These are phyloP conservation scores for Boletus subparvulus DNA, from an alignment of 768 basidiomycete species.

Conservation along the genomic window DNA sequence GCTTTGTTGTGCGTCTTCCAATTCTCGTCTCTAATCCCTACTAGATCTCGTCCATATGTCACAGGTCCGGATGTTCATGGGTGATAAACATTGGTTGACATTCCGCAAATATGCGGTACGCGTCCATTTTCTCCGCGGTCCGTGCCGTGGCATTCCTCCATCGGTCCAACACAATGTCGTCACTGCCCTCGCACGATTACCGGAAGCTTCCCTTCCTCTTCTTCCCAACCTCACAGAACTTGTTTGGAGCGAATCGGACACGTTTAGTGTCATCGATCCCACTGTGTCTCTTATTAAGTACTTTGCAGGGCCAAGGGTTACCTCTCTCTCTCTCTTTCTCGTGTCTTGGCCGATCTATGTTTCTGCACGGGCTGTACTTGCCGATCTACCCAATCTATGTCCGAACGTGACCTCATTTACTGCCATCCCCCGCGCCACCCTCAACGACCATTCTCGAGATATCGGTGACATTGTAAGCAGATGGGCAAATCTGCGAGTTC, in stretches of 20 bases:
- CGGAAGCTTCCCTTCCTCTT: conserved; percentile 11
- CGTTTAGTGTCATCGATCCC: neutral
- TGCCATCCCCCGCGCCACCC: conserved; percentile 3
- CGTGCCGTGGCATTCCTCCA: conserved; percentile 4
- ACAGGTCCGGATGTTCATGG: conserved; percentile 11
- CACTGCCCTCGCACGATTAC: conserved; percentile 5
- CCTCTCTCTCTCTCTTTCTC: conserved; percentile 1
- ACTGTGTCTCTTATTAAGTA: conserved; percentile 11
- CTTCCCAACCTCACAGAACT: conserved; percentile 18
- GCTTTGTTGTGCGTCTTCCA: conserved; percentile 6
- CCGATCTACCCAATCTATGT: conserved; percentile 2
- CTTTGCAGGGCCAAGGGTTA: conserved; percentile 11
- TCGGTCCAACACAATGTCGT: conserved; percentile 3
- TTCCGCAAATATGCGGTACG: conserved; percentile 17
- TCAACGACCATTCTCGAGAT: conserved; percentile 7
- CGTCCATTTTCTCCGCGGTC: conserved; percentile 11
- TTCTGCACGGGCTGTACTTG: neutral
- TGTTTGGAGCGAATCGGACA: conserved; percentile 5
- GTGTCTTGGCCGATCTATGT: conserved; percentile 5
- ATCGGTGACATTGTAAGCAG: conserved; percentile 9
- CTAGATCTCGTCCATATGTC: neutral
- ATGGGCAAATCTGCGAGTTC: conserved; percentile 7
- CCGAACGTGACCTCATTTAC: conserved; percentile 22
- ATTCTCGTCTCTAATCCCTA: too few relatives aligned
- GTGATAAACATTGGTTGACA: conserved; percentile 12